Conservation (phyloP, 352 stramenopile species). For the Phytophthora pinifolia region DNA sequence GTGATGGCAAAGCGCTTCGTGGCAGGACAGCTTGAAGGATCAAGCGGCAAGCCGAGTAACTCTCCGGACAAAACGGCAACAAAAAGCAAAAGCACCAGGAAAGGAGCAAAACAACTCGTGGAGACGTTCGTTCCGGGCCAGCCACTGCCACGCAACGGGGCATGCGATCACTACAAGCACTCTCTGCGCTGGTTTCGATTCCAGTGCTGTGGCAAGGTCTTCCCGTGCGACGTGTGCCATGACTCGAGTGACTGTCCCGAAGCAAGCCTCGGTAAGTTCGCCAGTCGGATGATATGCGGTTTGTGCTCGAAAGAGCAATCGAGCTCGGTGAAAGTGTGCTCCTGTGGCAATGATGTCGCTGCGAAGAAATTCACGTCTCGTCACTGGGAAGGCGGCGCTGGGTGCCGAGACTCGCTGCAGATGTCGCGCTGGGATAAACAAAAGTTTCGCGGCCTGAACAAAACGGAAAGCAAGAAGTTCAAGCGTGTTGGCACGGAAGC, state of each 20-base stretch:
- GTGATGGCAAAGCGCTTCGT: constrained; percentile 65
- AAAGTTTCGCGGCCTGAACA: constrained; percentile 74
- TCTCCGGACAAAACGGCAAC: constrained; percentile 5
- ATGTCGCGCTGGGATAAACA: constrained; percentile 75
- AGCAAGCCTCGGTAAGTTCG: constrained; percentile 75
- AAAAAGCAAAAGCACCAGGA: constrained; percentile 40
- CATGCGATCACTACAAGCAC: constrained; percentile 80
- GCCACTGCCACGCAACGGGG: constrained; percentile 66
- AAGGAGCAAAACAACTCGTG: constrained; percentile 32
- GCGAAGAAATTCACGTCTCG: constrained; percentile 41
- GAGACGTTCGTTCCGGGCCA: constrained; percentile 70
- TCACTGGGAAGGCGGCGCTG: constrained; percentile 79
- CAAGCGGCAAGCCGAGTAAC: constrained; percentile 20
- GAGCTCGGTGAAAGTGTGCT: constrained; percentile 70
- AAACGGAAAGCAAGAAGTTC: constrained; percentile 82
- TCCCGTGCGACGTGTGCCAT: constrained; percentile 83
- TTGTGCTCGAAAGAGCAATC: constrained; percentile 84
- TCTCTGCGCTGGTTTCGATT: constrained; percentile 85
- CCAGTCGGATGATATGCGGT: constrained; percentile 82
- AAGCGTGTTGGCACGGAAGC: constrained; percentile 67
- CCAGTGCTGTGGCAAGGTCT: constrained; percentile 82
- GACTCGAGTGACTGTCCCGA: constrained; percentile 67
- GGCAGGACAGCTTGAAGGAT: constrained; percentile 24
- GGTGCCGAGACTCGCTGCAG: constrained; percentile 57
- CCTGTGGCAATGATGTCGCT: constrained; percentile 72